Base-by-base conservation (phyloP, 2,329 filamentous ascomycete genomes). In the Achaetomium macrosporum region DNA sequence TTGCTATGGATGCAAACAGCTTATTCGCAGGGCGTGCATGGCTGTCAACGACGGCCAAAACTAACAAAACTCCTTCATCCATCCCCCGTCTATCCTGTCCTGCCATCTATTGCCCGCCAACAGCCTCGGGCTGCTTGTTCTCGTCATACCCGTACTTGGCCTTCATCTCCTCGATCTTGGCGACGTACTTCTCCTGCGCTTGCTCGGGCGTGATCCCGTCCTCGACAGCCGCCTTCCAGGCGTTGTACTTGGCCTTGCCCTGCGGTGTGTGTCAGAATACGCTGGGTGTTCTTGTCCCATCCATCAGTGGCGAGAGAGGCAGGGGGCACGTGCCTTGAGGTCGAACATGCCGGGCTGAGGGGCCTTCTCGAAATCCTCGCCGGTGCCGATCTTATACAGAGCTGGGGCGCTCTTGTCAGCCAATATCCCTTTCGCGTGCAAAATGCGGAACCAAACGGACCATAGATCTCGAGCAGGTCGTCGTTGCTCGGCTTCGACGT, bases 201-300 rank as follows among this genome's bases (percentile, higher is more conserved):
- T 83, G 70, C 59, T 85, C 78, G 57, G 79, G 65, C 56, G 77
- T 81, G 61, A 83, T 67, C 47, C 78, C 81, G 56, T 83, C 77
- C 55, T 83, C 77, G 57, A 90, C 80, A 64, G 82, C 65, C 66
- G 83, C 78, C 72, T 89, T 74, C 90, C 90, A 96, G 50, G 85
- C 82, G 64, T 76, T 79, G 74, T 84, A 81, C 79, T 95, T 95
- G 64, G 82, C 82, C 75, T 93, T 95, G 73, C 76, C 83, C 87
- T 90, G 63, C 61, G 47, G 3, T 30, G 44, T 46, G 33, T 42
- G 47, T 53, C 19, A 20, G 42, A n/a, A 8, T 8, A 25, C 10
- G 19, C 36, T 35, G 16, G n/a, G 39, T 30, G 19, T 29, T 35
- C 35, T 36, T n/a, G 2, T 15, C 15, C 13, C 7, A 8, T 25